phyloP scores from a whole-genome alignment of 257 asterid species.

The Forsythia suspensa region DNA sequence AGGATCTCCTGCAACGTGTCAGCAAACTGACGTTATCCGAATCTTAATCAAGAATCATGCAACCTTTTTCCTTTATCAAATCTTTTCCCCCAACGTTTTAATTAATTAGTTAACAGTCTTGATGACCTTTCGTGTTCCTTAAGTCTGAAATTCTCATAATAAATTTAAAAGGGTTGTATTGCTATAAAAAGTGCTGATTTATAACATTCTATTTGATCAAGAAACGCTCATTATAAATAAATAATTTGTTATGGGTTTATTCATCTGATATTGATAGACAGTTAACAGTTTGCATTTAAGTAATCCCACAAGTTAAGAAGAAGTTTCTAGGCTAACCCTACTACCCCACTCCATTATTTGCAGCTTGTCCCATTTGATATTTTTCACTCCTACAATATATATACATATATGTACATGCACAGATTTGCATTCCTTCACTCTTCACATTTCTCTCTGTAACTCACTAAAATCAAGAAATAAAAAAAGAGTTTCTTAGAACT shows the following conservation, averaged over 20 bases:
- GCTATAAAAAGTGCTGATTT: no score
- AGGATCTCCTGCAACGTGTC: constrained; percentile 20
- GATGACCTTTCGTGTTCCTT: constrained; percentile 23
- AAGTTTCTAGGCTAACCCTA: constrained; percentile 37
- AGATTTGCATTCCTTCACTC: neutral
- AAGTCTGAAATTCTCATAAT: constrained; percentile 16
- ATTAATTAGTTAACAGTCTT: neutral
- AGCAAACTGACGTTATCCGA: neutral
- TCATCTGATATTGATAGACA: neutral
- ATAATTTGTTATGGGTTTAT: neutral
- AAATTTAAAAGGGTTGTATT: no score
- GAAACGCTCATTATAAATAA: neutral
- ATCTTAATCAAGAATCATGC: constrained; percentile 2
- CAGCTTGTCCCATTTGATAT: neutral
- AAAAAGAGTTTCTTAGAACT: neutral
- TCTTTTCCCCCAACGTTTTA: constrained; percentile 12
- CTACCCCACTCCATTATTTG: constrained; percentile 32
- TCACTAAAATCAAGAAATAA: neutral
- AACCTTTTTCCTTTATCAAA: constrained; percentile 14
- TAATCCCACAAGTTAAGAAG: constrained; percentile 29
- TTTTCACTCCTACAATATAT: neutral
- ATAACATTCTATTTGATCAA: neutral
- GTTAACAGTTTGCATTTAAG: neutral
- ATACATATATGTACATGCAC: neutral
- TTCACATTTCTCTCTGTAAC: neutral